Base-by-base conservation (phyloP, 2,329 filamentous ascomycete species). In the Aspergillus sp. region DNA sequence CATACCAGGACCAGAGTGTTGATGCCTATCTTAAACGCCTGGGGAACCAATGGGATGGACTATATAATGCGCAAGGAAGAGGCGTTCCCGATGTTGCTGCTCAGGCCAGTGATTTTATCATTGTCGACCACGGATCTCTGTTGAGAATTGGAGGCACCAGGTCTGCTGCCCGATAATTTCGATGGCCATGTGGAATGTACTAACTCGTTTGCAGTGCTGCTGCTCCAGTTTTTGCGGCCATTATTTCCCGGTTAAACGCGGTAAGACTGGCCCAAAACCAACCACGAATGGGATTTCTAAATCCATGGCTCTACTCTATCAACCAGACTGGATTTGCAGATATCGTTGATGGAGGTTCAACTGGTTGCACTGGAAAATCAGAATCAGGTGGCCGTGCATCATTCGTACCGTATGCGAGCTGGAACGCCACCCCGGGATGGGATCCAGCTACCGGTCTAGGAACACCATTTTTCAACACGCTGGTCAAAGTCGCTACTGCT, bases 241-340 rank as follows among this genome's bases (percentile, higher is more conserved):
- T 88, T 49, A 67, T 88, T 39, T 73, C 78, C 1, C 72, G 86
- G 32, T 62, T 88, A 40, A 88, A 88, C 57, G 79, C 82, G 46
- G 75, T 78, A 19, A 71, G 82, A 29, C 63, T 85, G 38, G 67
- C 74, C 11, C 66, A 68, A n/a, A 77, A 78, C 1, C 74, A 74
- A 57, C 60, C 73, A 6, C 56, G 68, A 0, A 63, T 84, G 53
- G 80, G 81, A 1, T 83, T 82, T 54, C 60, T 84, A 27, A 83
- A 83, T 58, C 79, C 80, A 1, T 81, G 77, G 75, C 63, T 84
- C 11, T 83, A 83, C 53, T 63, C 61, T 26, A 48, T 67, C 32
- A 70, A 68, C 13, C 61, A 63, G 46, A 52, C 60, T 13, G 73
- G 71, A 3, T 60, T 77, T 38, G 77, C 66, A 2, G 75, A 77